Conservation (phyloP, 2,329 filamentous ascomycete genomes). For the Plenodomus biglobosus region DNA sequence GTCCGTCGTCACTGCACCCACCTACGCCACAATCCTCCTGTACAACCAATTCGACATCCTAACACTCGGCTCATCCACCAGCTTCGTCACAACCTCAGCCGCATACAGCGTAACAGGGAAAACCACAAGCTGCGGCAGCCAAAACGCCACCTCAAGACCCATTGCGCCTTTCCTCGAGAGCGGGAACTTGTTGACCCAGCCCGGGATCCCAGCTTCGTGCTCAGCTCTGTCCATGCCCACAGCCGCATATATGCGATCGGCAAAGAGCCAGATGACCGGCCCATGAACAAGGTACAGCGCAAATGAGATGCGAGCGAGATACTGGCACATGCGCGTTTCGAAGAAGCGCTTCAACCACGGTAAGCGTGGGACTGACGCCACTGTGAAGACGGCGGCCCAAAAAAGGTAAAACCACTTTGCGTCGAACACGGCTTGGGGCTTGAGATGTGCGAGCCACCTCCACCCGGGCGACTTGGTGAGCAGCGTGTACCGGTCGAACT, state of each 20-base stretch:
- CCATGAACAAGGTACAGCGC: constrained; percentile 63
- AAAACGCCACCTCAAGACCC: constrained; percentile 59
- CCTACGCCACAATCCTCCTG: constrained; percentile 35
- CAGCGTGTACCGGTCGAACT: constrained; percentile 46
- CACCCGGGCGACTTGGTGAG: constrained; percentile 61
- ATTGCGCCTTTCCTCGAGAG: constrained; percentile 59
- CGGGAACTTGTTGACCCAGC: constrained; percentile 60
- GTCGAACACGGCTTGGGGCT: constrained; percentile 66
- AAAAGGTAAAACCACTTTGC: constrained; percentile 70
- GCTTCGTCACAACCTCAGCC: constrained; percentile 39
- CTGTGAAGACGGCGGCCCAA: constrained; percentile 59
- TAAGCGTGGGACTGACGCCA: constrained; percentile 61
- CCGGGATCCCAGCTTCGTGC: constrained; percentile 55
- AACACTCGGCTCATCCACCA: constrained; percentile 57
- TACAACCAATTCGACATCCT: constrained; percentile 56
- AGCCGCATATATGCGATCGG: constrained; percentile 63
- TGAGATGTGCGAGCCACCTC: constrained; percentile 62
- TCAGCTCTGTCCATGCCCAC: constrained; percentile 57
- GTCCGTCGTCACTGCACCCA: too few species aligned
- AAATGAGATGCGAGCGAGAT: constrained; percentile 60
- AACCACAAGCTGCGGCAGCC: constrained; percentile 59
- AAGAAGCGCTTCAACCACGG: constrained; percentile 52
- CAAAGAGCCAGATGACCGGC: constrained; percentile 47
- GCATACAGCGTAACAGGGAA: constrained; percentile 35
- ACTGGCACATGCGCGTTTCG: constrained; percentile 54